phyloP scores from a whole-genome alignment of 768 basidiomycete species.

The Lactarius sp. region DNA sequence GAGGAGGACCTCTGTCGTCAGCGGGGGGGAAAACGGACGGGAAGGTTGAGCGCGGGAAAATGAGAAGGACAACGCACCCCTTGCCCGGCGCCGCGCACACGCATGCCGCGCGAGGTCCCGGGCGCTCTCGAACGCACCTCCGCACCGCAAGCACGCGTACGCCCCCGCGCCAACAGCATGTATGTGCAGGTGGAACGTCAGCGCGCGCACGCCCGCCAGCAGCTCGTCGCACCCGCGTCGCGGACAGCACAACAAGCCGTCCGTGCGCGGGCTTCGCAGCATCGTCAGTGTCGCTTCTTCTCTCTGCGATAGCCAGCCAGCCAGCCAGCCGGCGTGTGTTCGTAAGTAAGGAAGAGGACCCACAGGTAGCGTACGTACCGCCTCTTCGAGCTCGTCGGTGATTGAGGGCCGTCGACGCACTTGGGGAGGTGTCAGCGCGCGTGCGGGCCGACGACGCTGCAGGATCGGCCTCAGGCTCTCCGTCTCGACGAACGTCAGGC shows the following conservation, averaged over 20 bases:
- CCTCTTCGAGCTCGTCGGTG: conserved; percentile 23
- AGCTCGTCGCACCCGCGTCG: conserved; percentile 18
- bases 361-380: conserved; percentile 5
- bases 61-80: conserved; percentile 11
- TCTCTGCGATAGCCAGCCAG: background rate
- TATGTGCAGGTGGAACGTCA: conserved; percentile 25
- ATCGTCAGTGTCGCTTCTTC: conserved; percentile 23
- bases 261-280: conserved; percentile 15
- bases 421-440: conserved; percentile 17
- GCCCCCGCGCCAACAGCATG: conserved; percentile 15
- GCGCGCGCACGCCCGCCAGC: conserved; percentile 19
- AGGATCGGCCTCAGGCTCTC: background rate
- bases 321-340: too few relatives aligned
- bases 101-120: conserved; percentile 21
- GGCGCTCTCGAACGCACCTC: conserved; percentile 17
- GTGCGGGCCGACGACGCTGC: conserved; percentile 11
- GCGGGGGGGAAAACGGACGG: background rate
- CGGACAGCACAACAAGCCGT: conserved; percentile 14
- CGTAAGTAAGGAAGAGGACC: background rate
- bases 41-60: background rate
- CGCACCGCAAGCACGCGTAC: conserved; percentile 17
- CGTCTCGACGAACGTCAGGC: conserved; percentile 17
- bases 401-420: conserved; percentile 13
- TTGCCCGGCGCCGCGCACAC: conserved; percentile 19
- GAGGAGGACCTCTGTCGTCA: background rate